Conservation (phyloP, 2,329 filamentous ascomycete species). For the Salinomyces thailandicus region DNA sequence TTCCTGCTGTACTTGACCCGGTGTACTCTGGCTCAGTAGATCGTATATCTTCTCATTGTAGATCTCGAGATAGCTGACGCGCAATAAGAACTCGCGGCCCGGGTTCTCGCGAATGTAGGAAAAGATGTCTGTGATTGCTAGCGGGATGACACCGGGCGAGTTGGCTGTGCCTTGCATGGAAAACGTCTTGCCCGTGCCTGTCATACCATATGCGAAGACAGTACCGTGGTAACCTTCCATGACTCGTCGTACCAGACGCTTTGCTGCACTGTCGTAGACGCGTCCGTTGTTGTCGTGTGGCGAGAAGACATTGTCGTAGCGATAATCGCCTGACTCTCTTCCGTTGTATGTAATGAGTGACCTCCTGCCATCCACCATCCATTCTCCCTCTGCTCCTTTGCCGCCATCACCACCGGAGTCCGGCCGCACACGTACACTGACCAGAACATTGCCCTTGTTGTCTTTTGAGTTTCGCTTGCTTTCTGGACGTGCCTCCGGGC, state of each 20-base stretch:
- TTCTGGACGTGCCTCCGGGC: slow-evolving; percentile 23
- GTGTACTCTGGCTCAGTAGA: slow-evolving; percentile 62
- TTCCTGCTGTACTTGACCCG: slow-evolving; percentile 57
- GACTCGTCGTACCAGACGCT: slow-evolving; percentile 84
- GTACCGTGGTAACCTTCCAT: slow-evolving; percentile 99
- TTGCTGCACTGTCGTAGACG: slow-evolving; percentile 90
- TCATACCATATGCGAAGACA: slow-evolving; percentile 98
- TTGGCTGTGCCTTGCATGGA: slow-evolving; percentile 98
- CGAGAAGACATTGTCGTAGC: slow-evolving; percentile 94
- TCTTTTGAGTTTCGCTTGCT: slow-evolving; percentile 44
- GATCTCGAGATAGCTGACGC: slow-evolving; percentile 96
- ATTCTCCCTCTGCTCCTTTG: slow-evolving; percentile 62
- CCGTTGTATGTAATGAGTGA: slow-evolving; percentile 75
- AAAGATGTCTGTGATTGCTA: slow-evolving; percentile 97
- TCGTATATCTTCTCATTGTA: slow-evolving; percentile 98
- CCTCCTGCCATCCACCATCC: slow-evolving; percentile 79
- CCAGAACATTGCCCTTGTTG: slow-evolving; percentile 85
- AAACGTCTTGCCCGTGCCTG: slow-evolving; percentile 95
- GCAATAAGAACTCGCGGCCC: slow-evolving; percentile 81
- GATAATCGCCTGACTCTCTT: slow-evolving; percentile 84
- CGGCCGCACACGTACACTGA: slow-evolving; percentile 87
- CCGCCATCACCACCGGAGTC: slow-evolving; percentile 58
- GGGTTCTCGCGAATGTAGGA: slow-evolving; percentile 97
- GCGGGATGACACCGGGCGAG: slow-evolving; percentile 88
- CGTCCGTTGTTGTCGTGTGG: slow-evolving; percentile 87